Conservation (phyloP, 805 yeast species). For the Metschnikowia aberdeeniae region DNA sequence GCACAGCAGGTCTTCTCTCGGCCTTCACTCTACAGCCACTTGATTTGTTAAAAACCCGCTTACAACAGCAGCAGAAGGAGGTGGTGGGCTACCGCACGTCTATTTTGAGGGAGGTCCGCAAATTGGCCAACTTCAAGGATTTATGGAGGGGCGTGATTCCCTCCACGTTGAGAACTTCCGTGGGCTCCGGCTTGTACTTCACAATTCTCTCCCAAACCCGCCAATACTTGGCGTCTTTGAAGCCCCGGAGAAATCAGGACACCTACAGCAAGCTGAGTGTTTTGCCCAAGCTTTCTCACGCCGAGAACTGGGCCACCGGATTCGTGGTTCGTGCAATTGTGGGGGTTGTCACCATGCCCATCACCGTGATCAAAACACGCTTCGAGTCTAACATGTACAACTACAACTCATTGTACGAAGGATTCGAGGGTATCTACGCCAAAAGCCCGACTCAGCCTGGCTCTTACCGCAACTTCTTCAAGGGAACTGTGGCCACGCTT, state of each 20-base stretch:
- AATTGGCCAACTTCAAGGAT: slow-evolving; percentile 39
- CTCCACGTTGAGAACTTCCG: slow-evolving; percentile 81
- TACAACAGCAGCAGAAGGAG: slow-evolving; percentile 52
- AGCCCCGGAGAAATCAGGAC: slow-evolving; percentile 25
- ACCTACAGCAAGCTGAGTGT: slow-evolving; percentile 17
- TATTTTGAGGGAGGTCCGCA: slow-evolving; percentile 40
- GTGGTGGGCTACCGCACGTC: slow-evolving; percentile 22
- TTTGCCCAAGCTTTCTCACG: slow-evolving; percentile 68
- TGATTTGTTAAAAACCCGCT: slow-evolving; percentile 81
- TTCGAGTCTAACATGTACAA: slow-evolving; percentile 77
- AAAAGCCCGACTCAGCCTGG: slow-evolving; percentile 28
- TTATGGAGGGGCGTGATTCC: slow-evolving; percentile 96
- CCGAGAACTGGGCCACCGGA: slow-evolving; percentile 73
- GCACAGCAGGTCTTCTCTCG: slow-evolving; percentile 77
- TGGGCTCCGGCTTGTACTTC: slow-evolving; percentile 85
- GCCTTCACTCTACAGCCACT: slow-evolving; percentile 82
- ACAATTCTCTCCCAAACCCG: slow-evolving; percentile 66
- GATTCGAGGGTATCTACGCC: slow-evolving; percentile 51
- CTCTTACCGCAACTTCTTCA: slow-evolving; percentile 66
- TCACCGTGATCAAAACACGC: slow-evolving; percentile 84
- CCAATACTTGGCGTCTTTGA: slow-evolving; percentile 38
- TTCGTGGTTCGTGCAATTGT: slow-evolving; percentile 74
- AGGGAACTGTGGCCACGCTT: slow-evolving; percentile 84
- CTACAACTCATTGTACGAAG: slow-evolving; percentile 61
- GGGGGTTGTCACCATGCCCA: slow-evolving; percentile 90